Base-by-base conservation (phyloP, 805 yeast species). In the Wickerhamomyces sydowiorum region DNA sequence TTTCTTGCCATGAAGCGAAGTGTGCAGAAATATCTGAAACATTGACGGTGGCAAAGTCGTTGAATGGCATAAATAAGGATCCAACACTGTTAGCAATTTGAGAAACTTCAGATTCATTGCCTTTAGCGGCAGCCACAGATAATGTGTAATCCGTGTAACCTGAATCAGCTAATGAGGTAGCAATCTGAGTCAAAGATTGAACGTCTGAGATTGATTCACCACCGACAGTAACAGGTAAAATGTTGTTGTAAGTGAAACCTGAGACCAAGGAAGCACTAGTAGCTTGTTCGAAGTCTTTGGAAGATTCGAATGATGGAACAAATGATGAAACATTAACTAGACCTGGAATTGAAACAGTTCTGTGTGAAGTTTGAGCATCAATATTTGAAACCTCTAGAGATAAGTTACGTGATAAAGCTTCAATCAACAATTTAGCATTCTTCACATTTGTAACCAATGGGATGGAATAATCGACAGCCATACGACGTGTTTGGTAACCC, bases 391-490 rank as follows among this genome's bases (percentile, higher is more conserved):
- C 87, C 19, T 82, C 85, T 52, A 89, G 69, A n/a, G 71, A 47
- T 49, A 66, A 50, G 57, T 80, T 70, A 70, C 93, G 75, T 31
- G 91, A 75, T 51, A 89, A 65, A n/a, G 99, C 98, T 70, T 93
- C 98, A 52, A 93, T 82, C 66, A 93, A 74, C 52, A 93, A 73
- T 69, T 93, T 93, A 48, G 99, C 99, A 73, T 90, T 83, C 70
- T 93, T 93, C 53, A 93, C 98, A 61, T 93, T 93, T 51, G 99
- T 93, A 39, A 93, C 96, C 64, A 93, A 75, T 39, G 99, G 99
- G 61, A 93, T 89, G 40, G 97, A 90, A 65, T 86, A 95, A 69
- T 93, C 99, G 52, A 93, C 97, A 53, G 99, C 99, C 98, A 93
- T 86, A 75, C 99, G 93, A 76, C 99, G 95, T 36, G 98, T 87